Base-by-base conservation (phyloP, 2,329 filamentous ascomycete species). In the Penicillium hordei region DNA sequence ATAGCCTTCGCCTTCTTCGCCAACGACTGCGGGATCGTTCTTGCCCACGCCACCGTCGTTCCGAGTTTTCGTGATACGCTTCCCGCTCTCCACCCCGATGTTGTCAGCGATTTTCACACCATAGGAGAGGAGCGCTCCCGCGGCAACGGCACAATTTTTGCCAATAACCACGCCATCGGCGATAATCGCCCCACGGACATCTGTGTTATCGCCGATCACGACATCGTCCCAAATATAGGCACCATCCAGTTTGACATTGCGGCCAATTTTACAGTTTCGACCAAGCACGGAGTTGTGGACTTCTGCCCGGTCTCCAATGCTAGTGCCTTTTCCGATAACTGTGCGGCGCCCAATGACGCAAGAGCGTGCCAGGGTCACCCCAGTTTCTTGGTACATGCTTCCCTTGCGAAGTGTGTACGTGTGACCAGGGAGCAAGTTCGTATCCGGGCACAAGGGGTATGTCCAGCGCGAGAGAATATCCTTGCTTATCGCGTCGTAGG, bases 151-250 rank as follows among this genome's bases (percentile, higher is more conserved):
- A 68, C 88, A 89, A 53, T 84, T 83, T 66, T 86, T 87, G 23
- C 92, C 92, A 55, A 99, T 77, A 1, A 82, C 78, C 19, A 83
- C 89, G 46, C 86, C 84, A 66, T 88, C 86, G 5, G 90, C 94
- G 53, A 99, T 79, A 42, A 99, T 86, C 1, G 91, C 88, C 63
- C 86, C 83, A 9, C 83, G 81, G 48, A 99, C 79, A 25, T 83
- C 83, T 17, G 88, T 82, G 21, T 87, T 87, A 69, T 97, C 91
- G 1, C 86, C 89, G 64, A 99, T 85, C 5, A 83, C 83, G 0
- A 86, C 86, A 66, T 92, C 85, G 66, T 97, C 91, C 93, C 93
- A 97, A 62, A 99, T 85, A 67, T 91, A 93, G 23, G 90, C 89
- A 65, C 91, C 83, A 48, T 89, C 83, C 60, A 99, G 86, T 38